Evolutionary conservation across 2,329 filamentous ascomycete species (phyloP).

Genomic region (Fusarium kyushuense): DNA sequence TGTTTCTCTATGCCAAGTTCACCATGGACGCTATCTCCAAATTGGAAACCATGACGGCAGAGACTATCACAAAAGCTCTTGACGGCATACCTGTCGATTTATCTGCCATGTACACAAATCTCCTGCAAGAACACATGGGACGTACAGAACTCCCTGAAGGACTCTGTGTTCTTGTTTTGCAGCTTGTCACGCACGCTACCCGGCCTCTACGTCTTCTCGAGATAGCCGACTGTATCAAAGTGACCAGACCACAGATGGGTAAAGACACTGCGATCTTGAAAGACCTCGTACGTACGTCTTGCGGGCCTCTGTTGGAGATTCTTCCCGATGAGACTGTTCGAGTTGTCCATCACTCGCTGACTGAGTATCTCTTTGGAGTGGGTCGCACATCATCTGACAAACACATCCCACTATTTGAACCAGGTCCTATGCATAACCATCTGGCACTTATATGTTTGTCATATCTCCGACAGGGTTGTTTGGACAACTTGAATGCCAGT

Average conservation of each 20-base stretch:
- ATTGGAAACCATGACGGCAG: not conserved
- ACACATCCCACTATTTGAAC: conserved; percentile 8
- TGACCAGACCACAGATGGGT: not conserved
- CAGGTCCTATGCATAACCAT: conserved; percentile 14
- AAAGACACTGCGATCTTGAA: conserved; percentile 21
- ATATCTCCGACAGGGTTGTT: conserved; percentile 15
- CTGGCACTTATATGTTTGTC: conserved; percentile 24
- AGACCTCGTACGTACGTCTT: conserved; percentile 12
- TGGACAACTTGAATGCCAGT: too few relatives aligned
- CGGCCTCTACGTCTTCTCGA: conserved; percentile 32
- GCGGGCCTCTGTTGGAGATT: conserved; percentile 26
- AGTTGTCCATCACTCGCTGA: conserved; percentile 37
- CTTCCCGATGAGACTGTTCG: conserved; percentile 35
- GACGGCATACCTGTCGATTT: conserved; percentile 11
- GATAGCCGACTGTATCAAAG: conserved; percentile 29
- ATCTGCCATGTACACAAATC: conserved; percentile 19
- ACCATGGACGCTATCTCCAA: conserved; percentile 19
- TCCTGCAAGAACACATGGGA: conserved; percentile 22
- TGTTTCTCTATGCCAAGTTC: conserved; percentile 40
- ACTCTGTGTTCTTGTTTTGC: conserved; percentile 15
- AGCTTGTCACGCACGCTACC: conserved; percentile 23
- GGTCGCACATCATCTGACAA: not conserved
- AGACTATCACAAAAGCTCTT: not conserved
- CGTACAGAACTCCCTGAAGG: conserved; percentile 6
- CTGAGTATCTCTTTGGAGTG: conserved; percentile 28